Evolutionary conservation across 2,329 filamentous ascomycete species (phyloP), one percentile per base, ranked within the genome.

Genomic region (Cladosporium sp.): DNA sequence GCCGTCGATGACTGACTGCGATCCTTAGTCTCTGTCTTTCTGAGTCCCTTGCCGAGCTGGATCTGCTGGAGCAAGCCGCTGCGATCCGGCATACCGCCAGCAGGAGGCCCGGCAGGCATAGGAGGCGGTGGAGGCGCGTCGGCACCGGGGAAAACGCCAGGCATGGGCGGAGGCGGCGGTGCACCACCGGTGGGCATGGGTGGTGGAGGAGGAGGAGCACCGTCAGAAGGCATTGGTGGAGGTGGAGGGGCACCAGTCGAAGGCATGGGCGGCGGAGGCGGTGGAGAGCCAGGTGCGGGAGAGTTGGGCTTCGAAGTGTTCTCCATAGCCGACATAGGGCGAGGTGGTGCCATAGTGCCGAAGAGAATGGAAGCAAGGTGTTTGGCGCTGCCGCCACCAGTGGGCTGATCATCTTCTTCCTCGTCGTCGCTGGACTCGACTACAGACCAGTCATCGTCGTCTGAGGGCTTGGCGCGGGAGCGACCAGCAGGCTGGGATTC

Each of bases 341-440:
- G 86, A 14, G 94, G 93, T 39, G 94, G 93, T 9, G 85, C 93
- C 92, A 99, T 97, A 54, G 92, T 96, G 60, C 94, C 93, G 72
- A 99, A 99, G 19, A 99, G 82, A 61, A 97, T 94, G 6, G 90
- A 96, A 15, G 94, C 94, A 38, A 99, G 84, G 67, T 96, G 90
- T 61, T 95, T 94, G 51, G 94, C 94, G 66, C 86, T 91, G 60
- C 88, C 87, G 57, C 90, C 90, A 52, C 89, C 89, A 17, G 90
- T 87, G 56, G 92, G 88, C 58, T 92, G 89, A 58, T 93, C 88
- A 37, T 84, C 83, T n/a, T 87, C 84, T 49, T 85, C 84, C 4
- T 76, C 76, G 55, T 90, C 88, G 57, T 89, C 86, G 19, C 88
- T 86, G 3, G 90, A 93, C 61, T 91, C 92, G 25, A 85, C 85